Percentiles rank a stretch among this genome's conserved stretches.
phyloP scores from a whole-genome alignment of 202 grass and related monocot species.

The Eragrostis tef region DNA sequence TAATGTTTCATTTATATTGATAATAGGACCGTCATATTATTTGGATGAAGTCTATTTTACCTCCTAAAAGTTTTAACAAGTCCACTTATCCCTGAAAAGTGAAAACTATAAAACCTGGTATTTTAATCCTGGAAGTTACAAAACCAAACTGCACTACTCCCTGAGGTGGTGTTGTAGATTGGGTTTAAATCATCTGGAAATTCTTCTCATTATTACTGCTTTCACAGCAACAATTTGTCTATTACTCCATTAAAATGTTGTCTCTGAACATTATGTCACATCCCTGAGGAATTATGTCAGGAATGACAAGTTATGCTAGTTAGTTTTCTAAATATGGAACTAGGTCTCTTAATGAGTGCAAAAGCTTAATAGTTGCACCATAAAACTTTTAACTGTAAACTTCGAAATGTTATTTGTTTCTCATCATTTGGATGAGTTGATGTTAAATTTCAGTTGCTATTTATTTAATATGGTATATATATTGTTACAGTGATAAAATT shows the following conservation, averaged over 20 bases:
- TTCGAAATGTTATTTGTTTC: neutral
- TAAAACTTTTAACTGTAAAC: slow-evolving; percentile 2
- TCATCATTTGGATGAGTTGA: slow-evolving; percentile 11
- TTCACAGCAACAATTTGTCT: neutral
- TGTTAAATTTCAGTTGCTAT: neutral
- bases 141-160: too few species aligned
- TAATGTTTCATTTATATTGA: neutral
- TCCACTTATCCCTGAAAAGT: neutral
- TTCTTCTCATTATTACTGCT: slow-evolving; percentile 3
- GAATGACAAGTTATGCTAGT: neutral
- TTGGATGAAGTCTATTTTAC: neutral
- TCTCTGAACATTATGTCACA: neutral
- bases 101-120: neutral
- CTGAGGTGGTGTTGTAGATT: too few species aligned
- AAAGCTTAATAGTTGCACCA: neutral
- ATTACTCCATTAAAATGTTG: neutral
- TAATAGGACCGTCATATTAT: neutral
- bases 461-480: slow-evolving; percentile 18
- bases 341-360: neutral
- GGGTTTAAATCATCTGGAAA: too few species aligned
- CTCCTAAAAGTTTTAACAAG: neutral
- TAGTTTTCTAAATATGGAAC: neutral
- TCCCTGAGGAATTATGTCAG: neutral
- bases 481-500: neutral
- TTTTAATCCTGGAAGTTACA: neutral